Base-by-base conservation (phyloP, 192 early-diverging fungal species). In the Lobosporangium transversale region DNA sequence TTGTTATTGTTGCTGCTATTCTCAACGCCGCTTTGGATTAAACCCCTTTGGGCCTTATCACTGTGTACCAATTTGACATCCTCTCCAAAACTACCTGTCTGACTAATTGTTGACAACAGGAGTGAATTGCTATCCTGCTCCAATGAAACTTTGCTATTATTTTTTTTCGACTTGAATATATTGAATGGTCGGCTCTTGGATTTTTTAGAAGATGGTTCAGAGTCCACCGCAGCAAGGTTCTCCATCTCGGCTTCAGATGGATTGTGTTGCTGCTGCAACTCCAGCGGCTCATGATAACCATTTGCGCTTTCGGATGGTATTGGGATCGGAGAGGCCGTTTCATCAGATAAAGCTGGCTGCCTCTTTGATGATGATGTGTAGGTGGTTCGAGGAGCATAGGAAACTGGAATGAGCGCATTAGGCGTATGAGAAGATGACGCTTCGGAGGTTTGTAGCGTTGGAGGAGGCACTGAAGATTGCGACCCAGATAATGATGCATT, bases 101-200 rank as follows among this genome's bases (percentile, higher is more conserved):
- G 45, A 12, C 26, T 63, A 31, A 53, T 32, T 11, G 68, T 57
- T 7, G 68, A 59, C 4, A 59, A 70, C 31, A 70, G 52, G 4
- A 52, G 68, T 24, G 45, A 35, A 14, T 36, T 12, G 3, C 11
- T 20, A 20, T 53, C 51, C n/a, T 60, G 42, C 20, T 66, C 62
- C 14, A 62, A 15, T 1, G 42, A 48, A 0, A 33, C 15, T 18
- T 73, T 73, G 55, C 49, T 60, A 2, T 27, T 64, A 45, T 14
- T 49, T 36, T 66, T 61, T 26, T 75, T 65, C 42, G 56, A 54
- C 43, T 75, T 75, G 70, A 75, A 75, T 35, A 75, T 8, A 26
- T 59, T 59, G 57, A 66, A 75, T 6, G 62, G 57, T 17, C 50
- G 62, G 4, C n/a, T 52, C 44, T 66, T 66, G n/a, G 56, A 42